Percentiles rank a stretch among this genome's conserved stretches.
Conservation (phyloP, 2,329 filamentous ascomycete species). For the Sporothrix variecibatus region DNA sequence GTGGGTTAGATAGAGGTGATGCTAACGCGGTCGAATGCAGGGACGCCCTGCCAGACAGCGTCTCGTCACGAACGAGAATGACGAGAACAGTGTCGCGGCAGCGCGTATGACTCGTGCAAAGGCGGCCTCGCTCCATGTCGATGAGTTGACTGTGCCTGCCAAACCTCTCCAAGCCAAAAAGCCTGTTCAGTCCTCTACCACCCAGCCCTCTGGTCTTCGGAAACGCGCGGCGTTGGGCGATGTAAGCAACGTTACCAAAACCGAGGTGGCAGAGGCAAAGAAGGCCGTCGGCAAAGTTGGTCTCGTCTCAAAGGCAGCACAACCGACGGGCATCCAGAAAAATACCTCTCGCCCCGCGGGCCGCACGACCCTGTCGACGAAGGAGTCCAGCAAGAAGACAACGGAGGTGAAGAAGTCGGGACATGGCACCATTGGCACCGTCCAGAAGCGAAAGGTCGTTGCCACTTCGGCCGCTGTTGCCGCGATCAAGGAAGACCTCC, state of each 20-base stretch:
- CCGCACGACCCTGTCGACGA: slow-evolving; percentile 50
- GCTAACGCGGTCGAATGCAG: slow-evolving; percentile 20
- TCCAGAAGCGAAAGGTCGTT: slow-evolving; percentile 66
- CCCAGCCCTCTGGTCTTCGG: slow-evolving; percentile 46
- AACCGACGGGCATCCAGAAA: slow-evolving; percentile 81
- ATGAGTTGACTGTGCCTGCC: slow-evolving; percentile 58
- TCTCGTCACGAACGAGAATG: slow-evolving; percentile 86
- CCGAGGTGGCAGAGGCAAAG: slow-evolving; percentile 70
- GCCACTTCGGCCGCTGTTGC: slow-evolving; percentile 44
- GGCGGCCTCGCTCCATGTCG: slow-evolving; percentile 69
- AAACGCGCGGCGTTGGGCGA: slow-evolving; percentile 88
- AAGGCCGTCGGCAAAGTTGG: slow-evolving; percentile 69
- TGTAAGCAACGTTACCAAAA: slow-evolving; percentile 92
- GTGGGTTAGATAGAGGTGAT: background rate
- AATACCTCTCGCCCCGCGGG: slow-evolving; percentile 67
- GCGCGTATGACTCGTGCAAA: slow-evolving; percentile 93
- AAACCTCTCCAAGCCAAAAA: slow-evolving; percentile 73
- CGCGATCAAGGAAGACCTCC: slow-evolving; percentile 61
- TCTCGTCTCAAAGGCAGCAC: slow-evolving; percentile 76
- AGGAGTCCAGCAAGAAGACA: slow-evolving; percentile 58
- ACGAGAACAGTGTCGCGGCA: slow-evolving; percentile 76
- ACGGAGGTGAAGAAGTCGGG: slow-evolving; percentile 70
- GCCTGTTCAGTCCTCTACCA: slow-evolving; percentile 51
- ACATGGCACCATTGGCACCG: slow-evolving; percentile 65
- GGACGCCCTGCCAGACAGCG: slow-evolving; percentile 71